A percentile compares a stretch with the other conserved stretches of the same genome.
These are phyloP conservation scores for Henckelia pumila DNA, from an alignment of 257 asterid species.

Conservation along the genomic window DNA sequence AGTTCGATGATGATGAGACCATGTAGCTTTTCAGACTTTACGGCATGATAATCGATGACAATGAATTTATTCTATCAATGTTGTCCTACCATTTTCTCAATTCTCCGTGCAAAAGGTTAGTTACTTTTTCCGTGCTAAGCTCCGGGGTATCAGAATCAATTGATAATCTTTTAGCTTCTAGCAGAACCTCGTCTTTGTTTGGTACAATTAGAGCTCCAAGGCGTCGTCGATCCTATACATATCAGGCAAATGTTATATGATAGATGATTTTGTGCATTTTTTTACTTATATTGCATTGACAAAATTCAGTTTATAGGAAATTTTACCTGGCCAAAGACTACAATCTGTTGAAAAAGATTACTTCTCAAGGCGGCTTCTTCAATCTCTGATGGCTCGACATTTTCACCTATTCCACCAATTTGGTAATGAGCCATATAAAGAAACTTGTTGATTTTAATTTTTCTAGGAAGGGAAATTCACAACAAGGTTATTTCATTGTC, in stretches of 20 bases:
- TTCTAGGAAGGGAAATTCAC: neutral
- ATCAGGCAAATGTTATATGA: conserved; percentile 16
- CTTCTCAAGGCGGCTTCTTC: conserved; percentile 94
- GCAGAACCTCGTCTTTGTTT: conserved; percentile 64
- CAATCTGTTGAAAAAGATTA: conserved; percentile 74
- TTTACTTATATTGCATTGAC: neutral
- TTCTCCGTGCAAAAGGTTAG: conserved; percentile 55
- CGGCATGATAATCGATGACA: no score
- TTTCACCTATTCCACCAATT: conserved; percentile 61
- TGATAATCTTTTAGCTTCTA: conserved; percentile 59
- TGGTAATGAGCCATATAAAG: neutral
- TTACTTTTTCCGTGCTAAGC: conserved; percentile 53
- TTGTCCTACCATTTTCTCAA: conserved; percentile 63
- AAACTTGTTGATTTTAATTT: neutral
- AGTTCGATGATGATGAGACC: neutral
- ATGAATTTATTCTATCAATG: neutral
- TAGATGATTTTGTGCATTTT: neutral
- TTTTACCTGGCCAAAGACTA: conserved; percentile 86
- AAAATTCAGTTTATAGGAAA: neutral
- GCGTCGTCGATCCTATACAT: conserved; percentile 78
- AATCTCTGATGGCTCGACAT: conserved; percentile 86
- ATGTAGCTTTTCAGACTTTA: neutral
- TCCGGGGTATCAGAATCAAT: conserved; percentile 56
- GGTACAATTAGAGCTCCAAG: conserved; percentile 89
- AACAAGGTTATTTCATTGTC: neutral